Evolutionary conservation across 2,329 filamentous ascomycete genomes (phyloP).

Genomic region (Venturia oleaginea): DNA sequence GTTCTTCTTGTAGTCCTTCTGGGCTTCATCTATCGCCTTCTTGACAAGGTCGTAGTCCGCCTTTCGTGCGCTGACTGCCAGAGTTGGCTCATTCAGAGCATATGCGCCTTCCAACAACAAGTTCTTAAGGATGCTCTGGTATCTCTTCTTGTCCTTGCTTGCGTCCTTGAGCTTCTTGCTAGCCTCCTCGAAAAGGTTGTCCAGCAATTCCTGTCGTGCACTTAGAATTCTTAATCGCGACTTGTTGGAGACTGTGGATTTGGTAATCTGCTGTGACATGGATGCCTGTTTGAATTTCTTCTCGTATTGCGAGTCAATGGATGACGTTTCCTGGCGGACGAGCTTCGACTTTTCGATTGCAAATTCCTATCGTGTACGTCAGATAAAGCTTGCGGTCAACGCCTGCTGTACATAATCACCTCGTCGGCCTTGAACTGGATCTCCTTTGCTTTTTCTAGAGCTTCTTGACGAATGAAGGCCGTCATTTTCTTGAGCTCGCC

Average conservation of each 20-base stretch:
- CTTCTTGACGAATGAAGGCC: conserved; percentile 98
- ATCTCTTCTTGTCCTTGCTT: conserved; percentile 62
- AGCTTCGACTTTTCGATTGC: conserved; percentile 98
- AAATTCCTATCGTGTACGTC: conserved; percentile 54
- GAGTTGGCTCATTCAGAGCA: conserved; percentile 70
- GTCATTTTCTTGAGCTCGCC: conserved; percentile 99
- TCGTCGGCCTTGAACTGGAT: conserved; percentile 98
- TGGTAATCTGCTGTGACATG: conserved; percentile 98
- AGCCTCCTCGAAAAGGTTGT: conserved; percentile 78
- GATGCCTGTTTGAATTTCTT: conserved; percentile 99
- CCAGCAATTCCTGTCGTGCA: conserved; percentile 82
- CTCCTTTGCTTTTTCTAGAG: conserved; percentile 90
- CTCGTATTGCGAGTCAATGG: conserved; percentile 88
- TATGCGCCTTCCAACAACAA: conserved; percentile 86
- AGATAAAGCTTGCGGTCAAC: background rate
- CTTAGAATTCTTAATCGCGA: conserved; percentile 80
- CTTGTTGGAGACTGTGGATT: conserved; percentile 93
- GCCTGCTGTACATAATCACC: conserved; percentile 16
- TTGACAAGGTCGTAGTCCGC: conserved; percentile 67
- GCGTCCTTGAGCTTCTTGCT: conserved; percentile 58
- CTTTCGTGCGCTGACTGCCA: conserved; percentile 68
- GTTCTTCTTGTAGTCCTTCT: conserved; percentile 75
- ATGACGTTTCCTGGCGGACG: conserved; percentile 84
- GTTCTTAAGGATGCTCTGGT: conserved; percentile 66
- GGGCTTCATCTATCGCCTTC: conserved; percentile 68